Evolutionary conservation across 306 rosid species (phyloP).

Genomic region (Malus asiatica): DNA sequence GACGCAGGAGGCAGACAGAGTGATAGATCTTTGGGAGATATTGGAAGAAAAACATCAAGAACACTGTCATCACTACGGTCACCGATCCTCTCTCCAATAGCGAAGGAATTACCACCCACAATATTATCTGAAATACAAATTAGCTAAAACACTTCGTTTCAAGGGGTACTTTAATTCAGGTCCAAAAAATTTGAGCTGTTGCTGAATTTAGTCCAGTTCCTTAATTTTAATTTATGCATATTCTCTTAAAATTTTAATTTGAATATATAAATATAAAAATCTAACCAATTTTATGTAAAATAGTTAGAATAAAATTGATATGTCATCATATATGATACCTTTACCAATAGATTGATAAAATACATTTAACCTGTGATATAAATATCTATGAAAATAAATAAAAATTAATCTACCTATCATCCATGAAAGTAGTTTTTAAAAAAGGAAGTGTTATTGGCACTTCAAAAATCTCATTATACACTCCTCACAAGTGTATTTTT

Average conservation of each 20-base stretch:
- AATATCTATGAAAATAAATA: too few species aligned
- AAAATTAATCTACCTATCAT: background rate
- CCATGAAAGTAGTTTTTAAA: too few species aligned
- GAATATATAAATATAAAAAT: too few species aligned
- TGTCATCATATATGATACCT: too few species aligned
- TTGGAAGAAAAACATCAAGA: constrained; percentile 68
- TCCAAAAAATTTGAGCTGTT: background rate
- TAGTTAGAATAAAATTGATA: too few species aligned
- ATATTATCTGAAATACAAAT: constrained; percentile 42
- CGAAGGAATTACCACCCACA: constrained; percentile 71
- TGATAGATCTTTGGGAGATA: constrained; percentile 88
- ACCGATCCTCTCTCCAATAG: constrained; percentile 59
- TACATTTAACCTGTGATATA: background rate
- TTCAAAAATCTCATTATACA: too few species aligned
- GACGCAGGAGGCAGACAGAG: constrained; percentile 66
- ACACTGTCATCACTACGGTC: constrained; percentile 62
- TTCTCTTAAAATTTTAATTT: too few species aligned
- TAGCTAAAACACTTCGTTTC: too few species aligned
- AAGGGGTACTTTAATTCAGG: too few species aligned
- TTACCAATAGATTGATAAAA: too few species aligned
- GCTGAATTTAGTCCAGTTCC: background rate
- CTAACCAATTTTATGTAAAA: background rate
- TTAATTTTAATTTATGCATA: background rate
- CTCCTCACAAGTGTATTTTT: too few species aligned
- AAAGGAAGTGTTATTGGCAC: too few species aligned